Evolutionary conservation across 108 stramenopile species (phyloP).

Genomic region (Mayamaea pseudoterrestris): DNA sequence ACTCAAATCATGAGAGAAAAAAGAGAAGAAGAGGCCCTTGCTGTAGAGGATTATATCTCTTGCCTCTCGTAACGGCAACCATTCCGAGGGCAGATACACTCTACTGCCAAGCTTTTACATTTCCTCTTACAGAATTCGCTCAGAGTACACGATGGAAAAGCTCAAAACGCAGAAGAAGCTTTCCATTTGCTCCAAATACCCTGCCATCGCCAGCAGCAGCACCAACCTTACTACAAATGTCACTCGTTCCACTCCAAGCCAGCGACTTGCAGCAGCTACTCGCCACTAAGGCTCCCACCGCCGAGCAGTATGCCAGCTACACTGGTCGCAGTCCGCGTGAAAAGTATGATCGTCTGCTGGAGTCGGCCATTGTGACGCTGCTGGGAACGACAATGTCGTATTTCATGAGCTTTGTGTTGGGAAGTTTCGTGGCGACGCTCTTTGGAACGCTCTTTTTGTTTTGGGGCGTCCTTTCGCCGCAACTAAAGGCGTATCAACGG

Average conservation of each 20-base stretch:
- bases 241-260: constrained; percentile 46
- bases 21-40: too few relatives aligned
- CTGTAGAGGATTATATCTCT: too few relatives aligned
- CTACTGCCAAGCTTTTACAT: too few relatives aligned
- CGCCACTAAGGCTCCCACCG: constrained; percentile 41
- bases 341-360: constrained; percentile 46
- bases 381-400: constrained; percentile 60
- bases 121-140: too few relatives aligned
- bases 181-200: too few relatives aligned
- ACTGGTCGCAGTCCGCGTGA: constrained; percentile 50
- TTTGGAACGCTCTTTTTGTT: constrained; percentile 52
- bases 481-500: constrained; percentile 57
- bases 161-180: too few relatives aligned
- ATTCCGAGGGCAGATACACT: too few relatives aligned
- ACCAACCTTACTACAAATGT: too few relatives aligned
- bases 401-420: constrained; percentile 65
- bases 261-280: constrained; percentile 41
- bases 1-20: too few relatives aligned
- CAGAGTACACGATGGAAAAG: too few relatives aligned
- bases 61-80: too few relatives aligned
- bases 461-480: constrained; percentile 63
- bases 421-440: constrained; percentile 52
- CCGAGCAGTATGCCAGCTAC: constrained; percentile 61
- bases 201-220: too few relatives aligned
- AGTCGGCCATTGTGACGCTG: constrained; percentile 47